These are phyloP conservation scores for Salvia rosmarinus DNA, from an alignment of 257 asterid species.

Conservation along the genomic window DNA sequence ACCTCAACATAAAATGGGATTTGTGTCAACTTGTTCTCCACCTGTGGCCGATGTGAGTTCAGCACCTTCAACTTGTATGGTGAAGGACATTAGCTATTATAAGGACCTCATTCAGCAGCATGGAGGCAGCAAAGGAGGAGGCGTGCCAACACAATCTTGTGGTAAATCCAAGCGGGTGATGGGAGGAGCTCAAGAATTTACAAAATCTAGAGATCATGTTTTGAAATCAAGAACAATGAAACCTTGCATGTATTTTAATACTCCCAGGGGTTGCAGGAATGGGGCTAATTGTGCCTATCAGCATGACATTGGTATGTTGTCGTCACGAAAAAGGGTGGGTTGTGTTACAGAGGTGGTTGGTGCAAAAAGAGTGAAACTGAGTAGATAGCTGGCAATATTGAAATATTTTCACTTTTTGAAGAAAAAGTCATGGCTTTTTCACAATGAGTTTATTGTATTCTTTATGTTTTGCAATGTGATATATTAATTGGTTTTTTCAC, in stretches of 20 bases:
- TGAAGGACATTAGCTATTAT: constrained; percentile 11
- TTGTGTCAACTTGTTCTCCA: background rate
- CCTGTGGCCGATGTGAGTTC: background rate
- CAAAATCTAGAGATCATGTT: background rate
- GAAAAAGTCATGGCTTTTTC: too few species aligned
- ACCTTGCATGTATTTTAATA: constrained; percentile 19
- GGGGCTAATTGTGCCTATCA: constrained; percentile 3
- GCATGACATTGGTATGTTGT: background rate
- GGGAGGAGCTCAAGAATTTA: background rate
- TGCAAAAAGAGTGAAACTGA: constrained; percentile 10
- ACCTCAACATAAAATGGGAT: background rate
- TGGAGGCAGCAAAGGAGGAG: background rate
- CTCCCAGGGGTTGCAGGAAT: constrained; percentile 9
- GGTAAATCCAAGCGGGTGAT: background rate
- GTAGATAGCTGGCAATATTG: background rate
- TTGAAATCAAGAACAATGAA: background rate
- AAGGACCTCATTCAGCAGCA: constrained; percentile 26
- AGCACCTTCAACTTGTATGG: background rate
- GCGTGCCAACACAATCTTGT: background rate
- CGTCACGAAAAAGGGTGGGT: background rate
- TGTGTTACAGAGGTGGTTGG: background rate
- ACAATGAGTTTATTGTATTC: too few species aligned
- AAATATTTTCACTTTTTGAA: too few species aligned
- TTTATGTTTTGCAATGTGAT: too few species aligned
- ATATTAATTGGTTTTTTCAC: too few species aligned